Evolutionary conservation across 176 grass and related monocot species (phyloP), one percentile per base, ranked within the genome.

Genomic region (Juncus inflexus): DNA sequence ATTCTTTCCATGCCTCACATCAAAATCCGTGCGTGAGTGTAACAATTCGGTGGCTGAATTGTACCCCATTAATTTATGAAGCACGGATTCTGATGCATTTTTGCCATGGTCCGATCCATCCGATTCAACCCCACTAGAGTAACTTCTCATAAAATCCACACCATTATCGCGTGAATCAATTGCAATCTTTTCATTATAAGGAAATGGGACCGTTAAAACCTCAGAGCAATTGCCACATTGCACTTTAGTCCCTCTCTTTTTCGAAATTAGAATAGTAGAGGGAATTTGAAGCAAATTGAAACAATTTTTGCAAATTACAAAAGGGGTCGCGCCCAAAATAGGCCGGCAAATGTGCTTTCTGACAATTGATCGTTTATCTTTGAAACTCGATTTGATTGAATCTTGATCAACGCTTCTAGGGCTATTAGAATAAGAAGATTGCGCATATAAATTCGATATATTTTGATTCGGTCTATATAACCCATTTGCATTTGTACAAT

Each of bases 11-110:
- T 83, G 74, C 12, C 79, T 79, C 63, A 68, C 73, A 42, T 85
- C 86, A 50, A 73, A 64, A 36, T 76, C 70, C 39, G 51, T 74
- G 42, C 63, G 69, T 35, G 80, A 65, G 43, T 73, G 77, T 63
- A 99, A 64, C 57, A 99, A 77, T 40, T 99, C 88, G 6, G 78
- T 92, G 37, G 95, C 95, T 42, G 95, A 99, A 76, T 83, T 79
- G 75, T 99, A 99, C 41, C 95, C 95, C 95, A 99, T 90, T 37
- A 99, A 83, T 54, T 65, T 74, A 78, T 99, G 95, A 75, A 99
- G 89, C 36, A 77, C 62, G 0, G 69, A 78, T 35, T 78, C 74
- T 12, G 80, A 61, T 5, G 59, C 64, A 54, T 90, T 76, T 58
- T 76, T 72, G 41, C 73, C 45, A 62, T 69, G 78, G 39, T 67